A percentile compares a stretch with the other conserved stretches of the same genome.
Evolutionary conservation across 2,329 filamentous ascomycete genomes (phyloP).

Genomic region (Pseudopyricularia cyperi): DNA sequence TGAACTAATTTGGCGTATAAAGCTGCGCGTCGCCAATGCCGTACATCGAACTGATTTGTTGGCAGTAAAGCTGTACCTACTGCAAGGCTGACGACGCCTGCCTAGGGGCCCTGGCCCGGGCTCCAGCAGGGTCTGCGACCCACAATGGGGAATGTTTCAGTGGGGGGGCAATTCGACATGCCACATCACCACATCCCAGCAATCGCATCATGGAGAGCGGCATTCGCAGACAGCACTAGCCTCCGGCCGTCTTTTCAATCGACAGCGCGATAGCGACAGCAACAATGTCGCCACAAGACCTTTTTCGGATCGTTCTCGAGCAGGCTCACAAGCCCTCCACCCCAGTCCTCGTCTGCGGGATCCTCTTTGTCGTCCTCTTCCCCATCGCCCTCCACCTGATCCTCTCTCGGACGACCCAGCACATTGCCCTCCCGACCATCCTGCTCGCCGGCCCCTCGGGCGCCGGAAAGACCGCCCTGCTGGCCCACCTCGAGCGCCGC

Average conservation of each 20-base stretch:
- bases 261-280: no score
- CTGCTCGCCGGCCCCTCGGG: conserved; percentile 71
- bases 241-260: no score
- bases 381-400: conserved; percentile 68
- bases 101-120: background rate
- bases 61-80: background rate
- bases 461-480: conserved; percentile 75
- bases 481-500: conserved; percentile 59
- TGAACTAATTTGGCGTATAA: no score
- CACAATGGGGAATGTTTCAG: background rate
- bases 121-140: background rate
- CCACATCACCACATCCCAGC: no score
- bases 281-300: conserved; percentile 2
- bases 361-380: conserved; percentile 56
- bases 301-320: conserved; percentile 29
- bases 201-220: no score
- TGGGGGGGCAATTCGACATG: no score
- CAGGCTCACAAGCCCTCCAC: conserved; percentile 46
- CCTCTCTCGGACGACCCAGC: conserved; percentile 54
- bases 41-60: background rate
- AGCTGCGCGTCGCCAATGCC: background rate
- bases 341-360: conserved; percentile 52
- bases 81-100: background rate
- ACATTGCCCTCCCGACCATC: conserved; percentile 60
- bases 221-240: no score